A percentile compares a stretch with the other conserved stretches of the same genome.
Evolutionary conservation across 352 stramenopile genomes (phyloP).

Genomic region (Phytophthora litchii): DNA sequence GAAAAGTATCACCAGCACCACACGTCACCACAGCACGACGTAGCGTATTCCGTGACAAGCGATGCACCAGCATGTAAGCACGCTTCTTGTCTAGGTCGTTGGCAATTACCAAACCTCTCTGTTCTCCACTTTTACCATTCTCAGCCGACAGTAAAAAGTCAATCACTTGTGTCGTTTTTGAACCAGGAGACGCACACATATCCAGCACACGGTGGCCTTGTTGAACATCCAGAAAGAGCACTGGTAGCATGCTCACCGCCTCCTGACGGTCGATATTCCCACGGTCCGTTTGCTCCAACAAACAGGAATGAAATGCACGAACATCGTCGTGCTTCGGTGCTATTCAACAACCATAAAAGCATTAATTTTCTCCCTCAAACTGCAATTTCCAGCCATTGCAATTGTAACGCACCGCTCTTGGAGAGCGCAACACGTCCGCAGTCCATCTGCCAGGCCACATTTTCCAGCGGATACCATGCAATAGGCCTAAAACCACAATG

Average conservation of each 20-base stretch:
- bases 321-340: slow-evolving; percentile 84
- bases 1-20: slow-evolving; percentile 93
- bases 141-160: slow-evolving; percentile 73
- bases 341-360: slow-evolving; percentile 21
- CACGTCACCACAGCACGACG: slow-evolving; percentile 92
- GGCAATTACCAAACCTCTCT: slow-evolving; percentile 91
- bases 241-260: slow-evolving; percentile 98
- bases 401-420: slow-evolving; percentile 58
- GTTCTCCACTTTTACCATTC: slow-evolving; percentile 9
- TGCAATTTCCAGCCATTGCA: not conserved
- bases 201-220: slow-evolving; percentile 82
- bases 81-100: slow-evolving; percentile 97
- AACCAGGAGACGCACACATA: slow-evolving; percentile 97
- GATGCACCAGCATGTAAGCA: slow-evolving; percentile 98
- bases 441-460: slow-evolving; percentile 85
- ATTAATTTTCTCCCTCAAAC: not conserved
- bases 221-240: slow-evolving; percentile 95
- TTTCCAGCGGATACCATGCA: slow-evolving; percentile 76
- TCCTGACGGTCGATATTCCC: slow-evolving; percentile 97
- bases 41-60: slow-evolving; percentile 86
- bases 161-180: slow-evolving; percentile 98
- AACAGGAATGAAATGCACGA: slow-evolving; percentile 90
- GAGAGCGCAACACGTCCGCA: slow-evolving; percentile 83
- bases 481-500: slow-evolving; percentile 47
- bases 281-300: slow-evolving; percentile 92